phyloP scores from a whole-genome alignment of 768 basidiomycete genomes.

The Phanerochaete sordida region DNA sequence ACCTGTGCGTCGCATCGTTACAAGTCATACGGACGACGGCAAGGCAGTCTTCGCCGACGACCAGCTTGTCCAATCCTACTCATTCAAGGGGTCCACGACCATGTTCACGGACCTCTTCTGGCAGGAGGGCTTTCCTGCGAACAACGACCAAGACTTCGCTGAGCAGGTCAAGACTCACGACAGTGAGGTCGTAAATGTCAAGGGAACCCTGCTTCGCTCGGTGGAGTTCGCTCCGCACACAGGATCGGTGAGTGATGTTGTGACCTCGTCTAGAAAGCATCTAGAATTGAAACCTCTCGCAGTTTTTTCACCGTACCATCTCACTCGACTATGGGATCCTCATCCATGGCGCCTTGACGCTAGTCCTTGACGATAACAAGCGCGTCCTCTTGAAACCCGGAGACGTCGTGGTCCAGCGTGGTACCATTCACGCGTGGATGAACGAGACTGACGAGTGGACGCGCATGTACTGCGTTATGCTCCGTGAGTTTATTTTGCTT shows the following conservation, averaged over 20 bases:
- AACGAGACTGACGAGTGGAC: slow-evolving; percentile 25
- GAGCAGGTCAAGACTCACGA: slow-evolving; percentile 12
- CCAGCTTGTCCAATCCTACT: not conserved
- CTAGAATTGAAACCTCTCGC: no score
- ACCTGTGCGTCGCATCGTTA: slow-evolving; percentile 21
- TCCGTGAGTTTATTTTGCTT: no score
- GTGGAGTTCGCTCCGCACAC: slow-evolving; percentile 17
- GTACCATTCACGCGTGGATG: slow-evolving; percentile 23
- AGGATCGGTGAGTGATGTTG: slow-evolving; percentile 6
- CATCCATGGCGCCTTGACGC: slow-evolving; percentile 17
- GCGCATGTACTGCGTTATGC: slow-evolving; percentile 21
- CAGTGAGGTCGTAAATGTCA: slow-evolving; percentile 5
- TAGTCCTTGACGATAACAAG: slow-evolving; percentile 22
- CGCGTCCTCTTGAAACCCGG: slow-evolving; percentile 19
- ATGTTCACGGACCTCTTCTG: slow-evolving; percentile 6
- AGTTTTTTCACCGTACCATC: slow-evolving; percentile 21
- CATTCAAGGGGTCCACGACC: not conserved
- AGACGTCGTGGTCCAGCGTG: slow-evolving; percentile 23
- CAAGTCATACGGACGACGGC: slow-evolving; percentile 17
- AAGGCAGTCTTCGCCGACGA: slow-evolving; percentile 19
- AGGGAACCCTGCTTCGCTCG: slow-evolving; percentile 13
- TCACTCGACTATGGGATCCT: slow-evolving; percentile 25
- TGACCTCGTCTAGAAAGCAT: no score
- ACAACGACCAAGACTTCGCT: slow-evolving; percentile 4
- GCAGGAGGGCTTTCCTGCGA: slow-evolving; percentile 6